phyloP scores from a whole-genome alignment of 1,284 basidiomycete species.

The Fomitopsis palustris region DNA sequence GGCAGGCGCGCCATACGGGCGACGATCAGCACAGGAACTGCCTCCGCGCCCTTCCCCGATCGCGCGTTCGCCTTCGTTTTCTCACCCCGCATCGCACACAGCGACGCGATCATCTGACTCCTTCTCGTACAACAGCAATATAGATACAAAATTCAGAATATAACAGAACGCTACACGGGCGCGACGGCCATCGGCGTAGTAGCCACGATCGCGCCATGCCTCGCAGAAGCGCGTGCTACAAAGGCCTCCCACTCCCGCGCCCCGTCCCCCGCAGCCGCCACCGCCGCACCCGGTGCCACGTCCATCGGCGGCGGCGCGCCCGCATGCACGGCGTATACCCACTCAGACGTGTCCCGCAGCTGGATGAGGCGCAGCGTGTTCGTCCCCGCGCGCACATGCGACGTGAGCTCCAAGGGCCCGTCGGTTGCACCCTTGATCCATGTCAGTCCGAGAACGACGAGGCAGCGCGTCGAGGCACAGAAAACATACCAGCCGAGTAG shows the following conservation, averaged over 20 bases:
- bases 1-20: background rate
- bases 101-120: background rate
- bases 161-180: background rate
- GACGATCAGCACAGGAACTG: background rate
- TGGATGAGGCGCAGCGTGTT: constrained; percentile 47
- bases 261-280: background rate
- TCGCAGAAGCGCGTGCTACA: background rate
- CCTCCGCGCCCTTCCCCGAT: background rate
- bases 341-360: constrained; percentile 35
- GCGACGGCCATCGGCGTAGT: background rate
- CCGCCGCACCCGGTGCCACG: background rate
- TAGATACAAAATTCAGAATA: background rate
- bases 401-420: constrained; percentile 37
- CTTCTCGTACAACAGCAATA: background rate
- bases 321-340: constrained; percentile 40
- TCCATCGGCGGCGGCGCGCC: constrained; percentile 12
- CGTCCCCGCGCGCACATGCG: constrained; percentile 34
- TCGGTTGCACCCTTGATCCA: constrained; percentile 14
- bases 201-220: background rate
- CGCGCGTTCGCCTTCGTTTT: background rate
- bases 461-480: background rate
- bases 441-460: background rate
- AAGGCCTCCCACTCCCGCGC: constrained; percentile 5
- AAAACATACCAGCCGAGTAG: constrained; percentile 34
- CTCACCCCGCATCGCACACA: background rate